phyloP scores from a whole-genome alignment of 306 rosid genomes.

The Cucumis hystrix region DNA sequence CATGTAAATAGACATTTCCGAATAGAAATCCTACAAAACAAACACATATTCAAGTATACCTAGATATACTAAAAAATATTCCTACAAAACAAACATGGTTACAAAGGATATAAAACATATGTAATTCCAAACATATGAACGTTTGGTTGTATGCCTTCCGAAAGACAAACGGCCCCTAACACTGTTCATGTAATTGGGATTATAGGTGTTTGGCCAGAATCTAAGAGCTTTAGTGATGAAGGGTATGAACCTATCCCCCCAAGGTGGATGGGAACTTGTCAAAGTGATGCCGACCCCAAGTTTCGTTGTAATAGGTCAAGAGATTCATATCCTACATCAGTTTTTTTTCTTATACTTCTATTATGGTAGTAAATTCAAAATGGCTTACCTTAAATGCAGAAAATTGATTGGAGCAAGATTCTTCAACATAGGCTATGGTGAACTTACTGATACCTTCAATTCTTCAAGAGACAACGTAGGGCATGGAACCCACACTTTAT shows the following conservation, averaged over 20 bases:
- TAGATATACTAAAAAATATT: too few species aligned
- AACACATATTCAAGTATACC: too few species aligned
- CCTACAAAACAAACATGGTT: too few species aligned
- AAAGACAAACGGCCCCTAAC: too few species aligned
- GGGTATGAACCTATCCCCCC: slow-evolving; percentile 52
- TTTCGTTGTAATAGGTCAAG: slow-evolving; percentile 41
- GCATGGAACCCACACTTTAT: slow-evolving; percentile 8
- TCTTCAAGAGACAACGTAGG: background rate
- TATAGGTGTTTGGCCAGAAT: slow-evolving; percentile 68
- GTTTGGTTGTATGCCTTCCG: too few species aligned
- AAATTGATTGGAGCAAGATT: slow-evolving; percentile 7
- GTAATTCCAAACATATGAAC: too few species aligned
- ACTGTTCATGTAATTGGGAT: background rate
- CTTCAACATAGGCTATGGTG: background rate
- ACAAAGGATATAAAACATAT: too few species aligned
- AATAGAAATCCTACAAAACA: too few species aligned
- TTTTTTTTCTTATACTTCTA: background rate
- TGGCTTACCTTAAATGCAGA: background rate
- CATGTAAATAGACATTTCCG: too few species aligned
- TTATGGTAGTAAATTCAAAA: background rate
- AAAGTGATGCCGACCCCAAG: slow-evolving; percentile 13
- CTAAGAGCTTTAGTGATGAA: slow-evolving; percentile 48
- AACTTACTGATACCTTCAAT: background rate
- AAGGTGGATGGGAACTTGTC: slow-evolving; percentile 58
- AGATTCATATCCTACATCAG: background rate